These are phyloP conservation scores for Microbotryomycetes sp. DNA, from an alignment of 1,284 basidiomycete genomes.

Conservation along the genomic window DNA sequence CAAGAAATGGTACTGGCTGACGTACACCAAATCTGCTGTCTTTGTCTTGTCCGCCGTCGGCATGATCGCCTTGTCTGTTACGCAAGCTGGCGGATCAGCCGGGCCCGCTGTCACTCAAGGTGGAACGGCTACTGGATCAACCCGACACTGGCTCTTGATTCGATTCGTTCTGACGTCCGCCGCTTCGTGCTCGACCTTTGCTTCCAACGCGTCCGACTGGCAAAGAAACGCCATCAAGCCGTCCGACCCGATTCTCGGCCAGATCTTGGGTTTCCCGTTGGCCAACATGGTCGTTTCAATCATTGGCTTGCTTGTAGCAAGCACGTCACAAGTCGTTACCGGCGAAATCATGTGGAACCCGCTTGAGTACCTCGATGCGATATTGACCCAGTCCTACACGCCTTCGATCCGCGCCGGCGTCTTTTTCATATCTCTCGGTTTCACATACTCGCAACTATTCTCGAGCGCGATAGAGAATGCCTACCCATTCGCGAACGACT, in stretches of 20 bases:
- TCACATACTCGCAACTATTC: constrained; percentile 32
- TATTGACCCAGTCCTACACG: constrained; percentile 11
- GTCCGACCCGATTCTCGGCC: constrained; percentile 33
- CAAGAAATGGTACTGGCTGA: constrained; percentile 31
- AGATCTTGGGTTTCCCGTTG: constrained; percentile 24
- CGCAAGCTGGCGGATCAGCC: constrained; percentile 19
- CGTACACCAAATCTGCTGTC: constrained; percentile 35
- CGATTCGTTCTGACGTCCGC: constrained; percentile 13
- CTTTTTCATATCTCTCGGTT: constrained; percentile 18
- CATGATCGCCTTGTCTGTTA: constrained; percentile 35
- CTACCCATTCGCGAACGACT: constrained; percentile 32
- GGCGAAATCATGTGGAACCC: constrained; percentile 22
- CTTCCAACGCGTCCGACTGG: constrained; percentile 18
- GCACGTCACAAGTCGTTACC: constrained; percentile 1
- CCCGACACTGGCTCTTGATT: constrained; percentile 6
- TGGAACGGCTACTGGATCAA: background rate
- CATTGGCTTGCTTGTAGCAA: constrained; percentile 16
- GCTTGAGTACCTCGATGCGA: background rate
- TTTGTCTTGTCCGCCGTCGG: constrained; percentile 34
- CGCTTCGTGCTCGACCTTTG: constrained; percentile 13
- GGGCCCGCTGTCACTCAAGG: constrained; percentile 3
- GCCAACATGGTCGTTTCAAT: constrained; percentile 5
- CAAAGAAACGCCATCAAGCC: constrained; percentile 25
- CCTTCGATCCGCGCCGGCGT: constrained; percentile 4
- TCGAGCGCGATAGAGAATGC: constrained; percentile 37